These are phyloP conservation scores for Paraphoma chrysanthemicola DNA, from an alignment of 2,329 filamentous ascomycete species.

Conservation along the genomic window DNA sequence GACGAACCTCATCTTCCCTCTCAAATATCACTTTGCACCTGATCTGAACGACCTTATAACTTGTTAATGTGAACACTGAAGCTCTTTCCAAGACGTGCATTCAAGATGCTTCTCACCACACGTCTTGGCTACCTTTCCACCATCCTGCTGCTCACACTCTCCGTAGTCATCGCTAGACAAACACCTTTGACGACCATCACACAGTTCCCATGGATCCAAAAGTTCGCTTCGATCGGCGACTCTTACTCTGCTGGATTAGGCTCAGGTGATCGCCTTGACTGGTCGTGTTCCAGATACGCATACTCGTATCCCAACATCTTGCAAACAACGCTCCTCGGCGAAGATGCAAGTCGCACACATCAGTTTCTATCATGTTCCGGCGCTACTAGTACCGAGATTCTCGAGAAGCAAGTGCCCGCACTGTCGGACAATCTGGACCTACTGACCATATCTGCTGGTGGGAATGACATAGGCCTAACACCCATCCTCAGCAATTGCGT, in stretches of 20 bases:
- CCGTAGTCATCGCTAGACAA: conserved; percentile 11
- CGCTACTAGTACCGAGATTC: conserved; percentile 29
- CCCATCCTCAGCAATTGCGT: conserved; percentile 38
- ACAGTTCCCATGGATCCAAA: conserved; percentile 28
- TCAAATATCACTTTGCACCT: neutral
- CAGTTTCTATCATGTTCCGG: conserved; percentile 42
- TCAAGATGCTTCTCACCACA: neutral
- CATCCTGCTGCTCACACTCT: neutral
- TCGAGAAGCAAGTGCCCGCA: conserved; percentile 30
- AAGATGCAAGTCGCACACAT: conserved; percentile 20
- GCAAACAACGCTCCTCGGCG: conserved; percentile 19
- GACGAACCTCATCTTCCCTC: conserved; percentile 1
- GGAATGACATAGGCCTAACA: conserved; percentile 40
- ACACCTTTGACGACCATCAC: neutral
- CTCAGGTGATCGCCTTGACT: conserved; percentile 33
- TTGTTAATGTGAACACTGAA: neutral
- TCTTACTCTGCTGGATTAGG: conserved; percentile 42
- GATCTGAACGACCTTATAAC: neutral
- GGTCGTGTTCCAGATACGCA: conserved; percentile 36
- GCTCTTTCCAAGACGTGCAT: neutral
- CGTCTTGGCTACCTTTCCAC: neutral
- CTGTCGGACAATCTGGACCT: conserved; percentile 29
- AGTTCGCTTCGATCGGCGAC: conserved; percentile 39
- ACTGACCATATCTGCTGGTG: conserved; percentile 40
- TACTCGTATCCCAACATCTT: conserved; percentile 36